Evolutionary conservation across 1,284 basidiomycete species (phyloP).

Genomic region (Leccinum fuscescens): DNA sequence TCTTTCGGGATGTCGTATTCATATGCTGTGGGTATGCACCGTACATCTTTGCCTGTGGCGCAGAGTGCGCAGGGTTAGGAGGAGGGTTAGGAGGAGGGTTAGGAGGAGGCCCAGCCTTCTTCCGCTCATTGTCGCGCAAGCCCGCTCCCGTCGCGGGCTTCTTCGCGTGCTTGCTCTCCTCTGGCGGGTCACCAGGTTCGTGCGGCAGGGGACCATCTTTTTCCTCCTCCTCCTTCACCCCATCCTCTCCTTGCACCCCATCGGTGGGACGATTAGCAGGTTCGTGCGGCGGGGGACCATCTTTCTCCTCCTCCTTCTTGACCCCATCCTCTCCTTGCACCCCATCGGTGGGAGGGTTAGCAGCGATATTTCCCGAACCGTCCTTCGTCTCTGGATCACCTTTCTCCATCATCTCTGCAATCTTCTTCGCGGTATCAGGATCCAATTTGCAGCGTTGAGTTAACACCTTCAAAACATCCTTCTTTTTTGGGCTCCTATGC

Average conservation of each 20-base stretch:
- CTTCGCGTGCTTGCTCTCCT: not conserved
- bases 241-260: not conserved
- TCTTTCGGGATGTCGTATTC: not conserved
- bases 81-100: not conserved
- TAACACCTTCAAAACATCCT: slow-evolving; percentile 24
- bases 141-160: too few relatives aligned
- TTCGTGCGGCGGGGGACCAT: not conserved
- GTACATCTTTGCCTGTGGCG: not conserved
- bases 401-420: slow-evolving; percentile 26
- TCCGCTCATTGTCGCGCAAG: too few relatives aligned
- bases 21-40: not conserved
- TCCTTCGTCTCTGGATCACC: slow-evolving; percentile 10
- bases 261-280: not conserved
- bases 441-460: slow-evolving; percentile 31
- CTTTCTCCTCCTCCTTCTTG: not conserved
- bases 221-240: not conserved
- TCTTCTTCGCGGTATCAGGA: slow-evolving; percentile 25
- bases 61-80: not conserved
- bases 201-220: not conserved
- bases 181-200: not conserved
- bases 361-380: not conserved
- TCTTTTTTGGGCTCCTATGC: slow-evolving; percentile 14
- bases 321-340: not conserved
- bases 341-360: not conserved
- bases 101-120: not conserved